Evolutionary conservation across 1,284 basidiomycete species (phyloP).

Genomic region (Tilletia walkeri): DNA sequence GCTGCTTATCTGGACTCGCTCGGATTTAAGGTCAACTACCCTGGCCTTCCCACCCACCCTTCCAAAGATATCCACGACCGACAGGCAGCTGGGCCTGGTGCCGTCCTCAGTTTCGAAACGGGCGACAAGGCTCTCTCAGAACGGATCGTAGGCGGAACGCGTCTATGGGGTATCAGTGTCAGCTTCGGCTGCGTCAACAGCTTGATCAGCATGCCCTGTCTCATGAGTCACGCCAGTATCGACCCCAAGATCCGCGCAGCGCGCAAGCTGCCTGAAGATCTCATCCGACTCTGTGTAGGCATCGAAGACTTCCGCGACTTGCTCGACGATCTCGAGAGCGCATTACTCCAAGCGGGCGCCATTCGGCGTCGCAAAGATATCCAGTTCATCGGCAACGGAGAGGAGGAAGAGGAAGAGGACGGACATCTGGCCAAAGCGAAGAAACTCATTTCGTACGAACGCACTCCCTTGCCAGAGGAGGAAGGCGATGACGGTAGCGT

Average conservation of each 20-base stretch:
- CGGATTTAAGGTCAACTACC: slow-evolving; percentile 92
- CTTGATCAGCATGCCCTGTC: slow-evolving; percentile 97
- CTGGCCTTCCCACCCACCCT: slow-evolving; percentile 80
- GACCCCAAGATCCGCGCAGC: slow-evolving; percentile 87
- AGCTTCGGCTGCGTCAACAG: slow-evolving; percentile 98
- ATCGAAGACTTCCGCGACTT: slow-evolving; percentile 94
- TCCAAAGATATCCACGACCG: slow-evolving; percentile 77
- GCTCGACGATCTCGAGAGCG: slow-evolving; percentile 89
- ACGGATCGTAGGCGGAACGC: slow-evolving; percentile 83
- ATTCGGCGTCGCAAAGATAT: slow-evolving; percentile 60
- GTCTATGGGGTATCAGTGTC: slow-evolving; percentile 95
- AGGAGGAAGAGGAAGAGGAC: slow-evolving; percentile 62
- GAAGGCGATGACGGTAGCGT: slow-evolving; percentile 34
- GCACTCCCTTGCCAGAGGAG: slow-evolving; percentile 19
- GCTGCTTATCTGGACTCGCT: slow-evolving; percentile 81
- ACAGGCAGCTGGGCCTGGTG: slow-evolving; percentile 79
- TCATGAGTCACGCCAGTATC: slow-evolving; percentile 99
- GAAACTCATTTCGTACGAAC: slow-evolving; percentile 17
- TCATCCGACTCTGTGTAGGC: slow-evolving; percentile 96
- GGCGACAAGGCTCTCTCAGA: slow-evolving; percentile 87
- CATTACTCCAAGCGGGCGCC: slow-evolving; percentile 86
- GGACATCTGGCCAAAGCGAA: slow-evolving; percentile 35
- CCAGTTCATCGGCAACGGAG: slow-evolving; percentile 63
- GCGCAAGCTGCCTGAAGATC: slow-evolving; percentile 91
- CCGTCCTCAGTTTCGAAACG: slow-evolving; percentile 91